Conservation (phyloP, 345 rosid genomes). For the Rhizophora mangle region DNA sequence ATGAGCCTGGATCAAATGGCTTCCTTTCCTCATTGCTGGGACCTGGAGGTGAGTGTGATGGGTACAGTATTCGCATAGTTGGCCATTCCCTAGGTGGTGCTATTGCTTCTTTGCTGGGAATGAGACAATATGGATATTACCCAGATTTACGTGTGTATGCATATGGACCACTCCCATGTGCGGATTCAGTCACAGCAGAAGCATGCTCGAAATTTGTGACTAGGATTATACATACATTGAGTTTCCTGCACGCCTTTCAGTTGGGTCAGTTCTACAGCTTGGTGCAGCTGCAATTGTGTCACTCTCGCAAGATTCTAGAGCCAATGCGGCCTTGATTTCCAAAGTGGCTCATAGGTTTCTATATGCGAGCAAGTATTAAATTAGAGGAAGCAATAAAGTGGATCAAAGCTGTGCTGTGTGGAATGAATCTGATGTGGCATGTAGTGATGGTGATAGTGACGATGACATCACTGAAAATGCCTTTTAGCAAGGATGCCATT, state of each 20-base stretch:
- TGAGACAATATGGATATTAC: conserved; percentile 53
- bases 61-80: conserved; percentile 63
- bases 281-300: conserved; percentile 77
- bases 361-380: conserved; percentile 38
- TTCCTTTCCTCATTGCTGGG: conserved; percentile 78
- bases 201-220: conserved; percentile 82
- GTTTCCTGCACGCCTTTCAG: conserved; percentile 87
- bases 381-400: conserved; percentile 24
- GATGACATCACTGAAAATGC: conserved; percentile 29
- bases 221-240: conserved; percentile 78
- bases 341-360: conserved; percentile 76
- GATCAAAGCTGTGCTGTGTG: conserved; percentile 21
- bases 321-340: conserved; percentile 56
- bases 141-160: conserved; percentile 74
- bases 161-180: conserved; percentile 90
- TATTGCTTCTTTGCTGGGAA: conserved; percentile 75
- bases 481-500: conserved; percentile 10
- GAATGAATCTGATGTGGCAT: conserved; percentile 24
- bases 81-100: conserved; percentile 98
- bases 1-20: conserved; percentile 43
- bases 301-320: conserved; percentile 57
- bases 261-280: conserved; percentile 78
- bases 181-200: conserved; percentile 64
- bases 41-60: conserved; percentile 85
- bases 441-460: conserved; percentile 14